Evolutionary conservation across 805 yeast species (phyloP).

Genomic region (Starmerella gropengiesseri): DNA sequence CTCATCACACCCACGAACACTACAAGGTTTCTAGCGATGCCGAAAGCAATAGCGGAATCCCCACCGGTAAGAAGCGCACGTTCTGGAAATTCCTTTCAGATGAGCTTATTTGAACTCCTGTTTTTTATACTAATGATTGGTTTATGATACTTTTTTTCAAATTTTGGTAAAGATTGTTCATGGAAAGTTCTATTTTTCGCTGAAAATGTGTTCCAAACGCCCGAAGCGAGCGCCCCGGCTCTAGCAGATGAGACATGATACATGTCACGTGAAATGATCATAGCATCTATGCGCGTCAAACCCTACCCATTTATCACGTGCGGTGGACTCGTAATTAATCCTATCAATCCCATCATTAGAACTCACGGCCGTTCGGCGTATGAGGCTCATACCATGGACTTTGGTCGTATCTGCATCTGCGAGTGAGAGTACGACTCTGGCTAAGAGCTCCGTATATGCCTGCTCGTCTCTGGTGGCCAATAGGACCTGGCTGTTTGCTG

Average conservation of each 20-base stretch:
- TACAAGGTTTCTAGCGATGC: neutral
- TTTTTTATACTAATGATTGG: neutral
- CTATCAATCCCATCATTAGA: conserved; percentile 1
- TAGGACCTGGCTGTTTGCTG: neutral
- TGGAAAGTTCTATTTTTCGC: too few species aligned
- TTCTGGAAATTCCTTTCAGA: neutral
- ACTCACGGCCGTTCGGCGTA: neutral
- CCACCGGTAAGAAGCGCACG: neutral
- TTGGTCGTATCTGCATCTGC: neutral
- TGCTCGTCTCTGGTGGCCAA: neutral
- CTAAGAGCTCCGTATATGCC: conserved; percentile 1
- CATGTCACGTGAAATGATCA: too few species aligned
- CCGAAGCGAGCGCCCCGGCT: too few species aligned
- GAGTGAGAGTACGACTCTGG: neutral
- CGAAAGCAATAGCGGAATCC: neutral
- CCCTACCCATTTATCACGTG: too few species aligned
- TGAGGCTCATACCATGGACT: neutral
- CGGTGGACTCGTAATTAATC: too few species aligned
- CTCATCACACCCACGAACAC: neutral
- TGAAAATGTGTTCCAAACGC: too few species aligned
- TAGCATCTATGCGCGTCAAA: too few species aligned
- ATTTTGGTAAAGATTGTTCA: too few species aligned
- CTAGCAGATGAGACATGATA: too few species aligned
- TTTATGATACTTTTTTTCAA: too few species aligned
- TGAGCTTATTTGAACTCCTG: neutral